phyloP scores from a whole-genome alignment of 2,329 filamentous ascomycete species.

The Aspergillus sp. region DNA sequence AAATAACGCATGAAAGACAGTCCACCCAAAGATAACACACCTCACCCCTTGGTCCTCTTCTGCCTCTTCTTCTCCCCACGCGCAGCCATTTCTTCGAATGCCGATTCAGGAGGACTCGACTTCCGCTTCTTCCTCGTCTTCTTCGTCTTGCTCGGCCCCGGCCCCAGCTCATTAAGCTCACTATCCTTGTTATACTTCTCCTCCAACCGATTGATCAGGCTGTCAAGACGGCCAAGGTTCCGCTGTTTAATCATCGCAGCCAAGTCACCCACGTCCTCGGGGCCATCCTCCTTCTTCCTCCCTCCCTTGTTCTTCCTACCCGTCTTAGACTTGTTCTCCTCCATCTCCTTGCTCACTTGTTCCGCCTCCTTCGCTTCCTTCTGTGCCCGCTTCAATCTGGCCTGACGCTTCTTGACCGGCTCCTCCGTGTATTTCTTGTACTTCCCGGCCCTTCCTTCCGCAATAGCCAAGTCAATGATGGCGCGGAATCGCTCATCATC shows the following conservation, averaged over 20 bases:
- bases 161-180: slow-evolving; percentile 26
- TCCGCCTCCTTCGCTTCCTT: slow-evolving; percentile 73
- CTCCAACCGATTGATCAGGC: slow-evolving; percentile 72
- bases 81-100: slow-evolving; percentile 49
- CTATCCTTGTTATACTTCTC: slow-evolving; percentile 65
- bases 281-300: slow-evolving; percentile 22
- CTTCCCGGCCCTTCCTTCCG: slow-evolving; percentile 63
- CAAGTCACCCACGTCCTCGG: slow-evolving; percentile 50
- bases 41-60: slow-evolving; percentile 30
- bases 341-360: slow-evolving; percentile 72
- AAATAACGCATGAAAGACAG: slow-evolving; percentile 1
- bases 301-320: slow-evolving; percentile 22
- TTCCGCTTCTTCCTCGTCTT: slow-evolving; percentile 42
- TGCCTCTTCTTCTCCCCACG: slow-evolving; percentile 20
- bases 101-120: slow-evolving; percentile 53
- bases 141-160: neutral
- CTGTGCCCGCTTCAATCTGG: slow-evolving; percentile 61
- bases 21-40: neutral
- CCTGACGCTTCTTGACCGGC: slow-evolving; percentile 62
- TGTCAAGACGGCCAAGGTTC: slow-evolving; percentile 62
- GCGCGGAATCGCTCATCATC: slow-evolving; percentile 82
- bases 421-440: slow-evolving; percentile 74
- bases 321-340: slow-evolving; percentile 68
- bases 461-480: slow-evolving; percentile 81
- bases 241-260: slow-evolving; percentile 74